Conservation (phyloP, 2,329 filamentous ascomycete genomes). For the Aspergillus unguis region DNA sequence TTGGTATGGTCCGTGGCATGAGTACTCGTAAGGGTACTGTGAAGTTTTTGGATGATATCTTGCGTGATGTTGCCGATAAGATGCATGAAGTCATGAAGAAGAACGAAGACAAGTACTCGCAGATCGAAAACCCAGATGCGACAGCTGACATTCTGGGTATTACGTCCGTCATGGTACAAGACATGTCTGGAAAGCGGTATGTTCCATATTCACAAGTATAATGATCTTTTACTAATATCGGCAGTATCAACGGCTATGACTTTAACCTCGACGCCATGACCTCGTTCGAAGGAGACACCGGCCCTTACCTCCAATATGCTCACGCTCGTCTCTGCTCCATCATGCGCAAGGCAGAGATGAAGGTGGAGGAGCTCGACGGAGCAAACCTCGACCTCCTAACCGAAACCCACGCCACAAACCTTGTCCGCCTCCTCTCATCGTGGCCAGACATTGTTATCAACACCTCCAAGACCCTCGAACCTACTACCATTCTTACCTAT, state of each 20-base stretch:
- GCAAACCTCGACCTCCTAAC: conserved; percentile 60
- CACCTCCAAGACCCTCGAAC: conserved; percentile 64
- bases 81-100: conserved; percentile 98
- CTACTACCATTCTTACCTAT: conserved; percentile 63
- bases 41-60: conserved; percentile 70
- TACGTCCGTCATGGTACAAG: conserved; percentile 94
- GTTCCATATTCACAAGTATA: conserved; percentile 20
- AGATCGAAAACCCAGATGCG: conserved; percentile 77
- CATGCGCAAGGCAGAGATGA: conserved; percentile 53
- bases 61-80: conserved; percentile 78
- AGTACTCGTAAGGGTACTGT: conserved; percentile 66
- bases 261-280: conserved; percentile 66
- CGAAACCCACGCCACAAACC: conserved; percentile 60
- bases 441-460: conserved; percentile 65
- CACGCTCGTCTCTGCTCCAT: conserved; percentile 59
- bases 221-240: conserved; percentile 9
- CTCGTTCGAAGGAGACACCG: conserved; percentile 64
- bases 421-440: conserved; percentile 59
- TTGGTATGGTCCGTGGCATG: conserved; percentile 66
- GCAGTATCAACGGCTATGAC: conserved; percentile 60
- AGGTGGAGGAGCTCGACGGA: conserved; percentile 47
- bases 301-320: conserved; percentile 64
- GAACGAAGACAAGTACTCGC: conserved; percentile 85
- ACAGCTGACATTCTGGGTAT: conserved; percentile 89
- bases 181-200: conserved; percentile 91